A percentile compares a stretch with the other conserved stretches of the same genome.
Evolutionary conservation across 805 yeast genomes (phyloP).

Genomic region (Suhomyces faveliae): DNA sequence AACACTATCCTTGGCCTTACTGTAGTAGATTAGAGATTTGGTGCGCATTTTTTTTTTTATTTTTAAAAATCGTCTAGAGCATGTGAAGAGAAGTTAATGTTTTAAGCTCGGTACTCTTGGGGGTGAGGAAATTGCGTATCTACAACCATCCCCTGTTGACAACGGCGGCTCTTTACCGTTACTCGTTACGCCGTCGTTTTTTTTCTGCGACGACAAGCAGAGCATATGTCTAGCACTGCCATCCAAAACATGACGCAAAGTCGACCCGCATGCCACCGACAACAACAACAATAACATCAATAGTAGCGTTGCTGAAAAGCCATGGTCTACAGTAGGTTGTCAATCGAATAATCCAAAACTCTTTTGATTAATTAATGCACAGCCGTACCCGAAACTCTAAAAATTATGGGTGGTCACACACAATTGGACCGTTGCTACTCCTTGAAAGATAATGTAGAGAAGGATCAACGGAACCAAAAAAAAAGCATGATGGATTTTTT

Average conservation of each 20-base stretch:
- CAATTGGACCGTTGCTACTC: background rate
- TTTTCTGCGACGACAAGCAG: background rate
- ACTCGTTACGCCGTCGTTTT: background rate
- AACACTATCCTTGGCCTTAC: background rate
- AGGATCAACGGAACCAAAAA: background rate
- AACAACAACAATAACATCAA: background rate
- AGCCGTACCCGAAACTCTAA: too few species aligned
- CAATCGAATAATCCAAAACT: too few species aligned
- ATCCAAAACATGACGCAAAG: background rate
- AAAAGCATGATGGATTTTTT: background rate
- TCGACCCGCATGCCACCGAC: background rate
- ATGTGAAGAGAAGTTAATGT: background rate
- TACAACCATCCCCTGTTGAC: background rate
- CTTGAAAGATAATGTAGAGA: background rate
- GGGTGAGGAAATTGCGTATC: too few species aligned
- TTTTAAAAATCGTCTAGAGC: background rate
- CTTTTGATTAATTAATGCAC: too few species aligned
- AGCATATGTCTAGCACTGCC: background rate
- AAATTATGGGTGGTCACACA: too few species aligned
- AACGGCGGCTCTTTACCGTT: background rate
- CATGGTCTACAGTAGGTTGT: background rate
- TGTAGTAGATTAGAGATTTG: background rate
- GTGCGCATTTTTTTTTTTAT: background rate
- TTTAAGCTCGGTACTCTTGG: too few species aligned
- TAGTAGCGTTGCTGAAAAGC: background rate